A percentile compares a stretch with the other conserved stretches of the same genome.
phyloP scores from a whole-genome alignment of 345 rosid genomes.

The Psidium guajava region DNA sequence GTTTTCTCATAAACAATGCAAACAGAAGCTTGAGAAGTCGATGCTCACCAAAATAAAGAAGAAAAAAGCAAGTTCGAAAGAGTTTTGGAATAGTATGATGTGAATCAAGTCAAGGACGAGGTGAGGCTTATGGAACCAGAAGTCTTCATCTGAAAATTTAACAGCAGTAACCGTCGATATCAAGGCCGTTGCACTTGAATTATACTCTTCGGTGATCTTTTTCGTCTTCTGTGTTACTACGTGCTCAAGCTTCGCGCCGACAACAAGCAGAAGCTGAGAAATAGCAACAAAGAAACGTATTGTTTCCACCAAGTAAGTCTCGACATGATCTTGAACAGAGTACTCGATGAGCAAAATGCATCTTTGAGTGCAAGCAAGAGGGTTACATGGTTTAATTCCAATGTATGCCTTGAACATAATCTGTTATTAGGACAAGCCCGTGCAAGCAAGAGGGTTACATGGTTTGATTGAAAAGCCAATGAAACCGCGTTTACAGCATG shows the following conservation, averaged over 20 bases:
- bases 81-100: slow-evolving; percentile 69
- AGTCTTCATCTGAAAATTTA: slow-evolving; percentile 61
- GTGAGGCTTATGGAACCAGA: slow-evolving; percentile 55
- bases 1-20: background rate
- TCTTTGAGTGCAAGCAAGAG: background rate
- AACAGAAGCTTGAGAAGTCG: background rate
- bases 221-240: slow-evolving; percentile 51
- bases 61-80: slow-evolving; percentile 73
- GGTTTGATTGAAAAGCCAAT: background rate
- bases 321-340: background rate
- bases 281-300: background rate
- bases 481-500: background rate
- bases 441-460: background rate
- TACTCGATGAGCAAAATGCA: background rate
- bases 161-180: background rate
- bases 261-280: slow-evolving; percentile 55
- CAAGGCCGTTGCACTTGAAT: slow-evolving; percentile 40
- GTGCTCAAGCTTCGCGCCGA: slow-evolving; percentile 69
- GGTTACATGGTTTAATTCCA: background rate
- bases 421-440: background rate
- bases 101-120: slow-evolving; percentile 60
- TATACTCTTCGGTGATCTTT: slow-evolving; percentile 45
- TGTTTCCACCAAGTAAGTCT: background rate
- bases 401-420: background rate
- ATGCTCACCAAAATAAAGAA: slow-evolving; percentile 60